Conservation (phyloP, 1,139 yeast genomes). For the Yamadazyma friedrichii region DNA sequence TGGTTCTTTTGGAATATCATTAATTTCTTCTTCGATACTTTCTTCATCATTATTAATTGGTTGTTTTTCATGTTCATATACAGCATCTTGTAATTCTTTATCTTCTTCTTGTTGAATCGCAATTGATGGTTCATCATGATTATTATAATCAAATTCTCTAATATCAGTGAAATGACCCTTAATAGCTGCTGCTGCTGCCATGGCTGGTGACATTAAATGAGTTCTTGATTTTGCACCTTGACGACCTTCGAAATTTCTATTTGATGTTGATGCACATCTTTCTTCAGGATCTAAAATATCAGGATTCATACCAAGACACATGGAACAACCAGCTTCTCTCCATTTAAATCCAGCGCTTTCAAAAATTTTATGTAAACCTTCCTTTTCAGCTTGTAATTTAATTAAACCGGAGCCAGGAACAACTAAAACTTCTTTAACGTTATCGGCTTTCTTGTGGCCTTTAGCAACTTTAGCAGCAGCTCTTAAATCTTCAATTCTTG, state of each 20-base stretch:
- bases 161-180: slow-evolving; percentile 89
- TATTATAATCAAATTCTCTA: slow-evolving; percentile 69
- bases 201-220: slow-evolving; percentile 96
- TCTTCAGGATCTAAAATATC: slow-evolving; percentile 93
- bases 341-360: slow-evolving; percentile 93
- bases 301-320: slow-evolving; percentile 99
- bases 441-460: slow-evolving; percentile 84
- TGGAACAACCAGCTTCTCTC: slow-evolving; percentile 99
- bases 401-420: slow-evolving; percentile 98
- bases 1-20: slow-evolving; percentile 57
- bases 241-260: slow-evolving; percentile 98
- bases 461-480: slow-evolving; percentile 92
- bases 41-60: slow-evolving; percentile 39
- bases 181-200: slow-evolving; percentile 99
- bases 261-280: slow-evolving; percentile 97
- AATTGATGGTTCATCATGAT: slow-evolving; percentile 61
- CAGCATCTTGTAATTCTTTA: slow-evolving; percentile 63
- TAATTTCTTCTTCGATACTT: slow-evolving; percentile 46
- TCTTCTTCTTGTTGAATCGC: slow-evolving; percentile 56
- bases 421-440: slow-evolving; percentile 78
- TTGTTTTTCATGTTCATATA: slow-evolving; percentile 67
- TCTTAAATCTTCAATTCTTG: slow-evolving; percentile 95
- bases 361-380: slow-evolving; percentile 90
- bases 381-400: slow-evolving; percentile 88
- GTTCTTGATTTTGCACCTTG: slow-evolving; percentile 98